Conservation (phyloP, 139 green algal species). For the Chloropicon primus region DNA sequence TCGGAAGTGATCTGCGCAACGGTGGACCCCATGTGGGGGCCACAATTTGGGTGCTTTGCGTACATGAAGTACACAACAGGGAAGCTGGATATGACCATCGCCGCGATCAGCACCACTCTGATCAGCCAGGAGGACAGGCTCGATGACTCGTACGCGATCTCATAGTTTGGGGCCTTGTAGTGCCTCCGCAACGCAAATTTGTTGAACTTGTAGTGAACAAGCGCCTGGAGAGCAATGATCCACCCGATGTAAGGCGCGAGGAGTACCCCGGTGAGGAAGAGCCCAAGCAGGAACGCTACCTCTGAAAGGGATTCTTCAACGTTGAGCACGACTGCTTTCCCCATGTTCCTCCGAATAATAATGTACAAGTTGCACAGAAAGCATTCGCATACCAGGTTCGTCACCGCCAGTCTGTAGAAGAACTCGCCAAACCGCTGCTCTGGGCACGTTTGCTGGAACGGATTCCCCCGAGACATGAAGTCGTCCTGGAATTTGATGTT, state of each 20-base stretch:
- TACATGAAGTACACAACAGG: background rate
- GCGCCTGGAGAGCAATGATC: background rate
- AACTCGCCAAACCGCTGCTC: background rate
- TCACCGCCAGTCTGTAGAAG: background rate
- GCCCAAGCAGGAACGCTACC: background rate
- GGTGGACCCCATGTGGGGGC: background rate
- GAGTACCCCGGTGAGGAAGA: background rate
- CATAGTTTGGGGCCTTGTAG: background rate
- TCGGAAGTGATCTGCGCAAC: background rate
- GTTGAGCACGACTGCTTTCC: background rate
- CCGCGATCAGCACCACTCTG: background rate
- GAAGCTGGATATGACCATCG: background rate
- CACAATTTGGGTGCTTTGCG: background rate
- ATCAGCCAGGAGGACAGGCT: background rate
- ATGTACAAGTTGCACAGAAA: background rate
- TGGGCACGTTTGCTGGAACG: background rate
- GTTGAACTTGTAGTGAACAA: background rate
- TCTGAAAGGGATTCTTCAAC: background rate
- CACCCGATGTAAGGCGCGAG: background rate
- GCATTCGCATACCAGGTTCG: background rate
- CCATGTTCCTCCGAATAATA: background rate
- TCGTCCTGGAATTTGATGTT: background rate
- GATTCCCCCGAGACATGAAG: background rate
- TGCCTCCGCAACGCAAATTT: background rate
- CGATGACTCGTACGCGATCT: background rate